Evolutionary conservation across 2,329 filamentous ascomycete genomes (phyloP), one percentile per base, ranked within the genome.

Genomic region (Waltergamsia citrina): DNA sequence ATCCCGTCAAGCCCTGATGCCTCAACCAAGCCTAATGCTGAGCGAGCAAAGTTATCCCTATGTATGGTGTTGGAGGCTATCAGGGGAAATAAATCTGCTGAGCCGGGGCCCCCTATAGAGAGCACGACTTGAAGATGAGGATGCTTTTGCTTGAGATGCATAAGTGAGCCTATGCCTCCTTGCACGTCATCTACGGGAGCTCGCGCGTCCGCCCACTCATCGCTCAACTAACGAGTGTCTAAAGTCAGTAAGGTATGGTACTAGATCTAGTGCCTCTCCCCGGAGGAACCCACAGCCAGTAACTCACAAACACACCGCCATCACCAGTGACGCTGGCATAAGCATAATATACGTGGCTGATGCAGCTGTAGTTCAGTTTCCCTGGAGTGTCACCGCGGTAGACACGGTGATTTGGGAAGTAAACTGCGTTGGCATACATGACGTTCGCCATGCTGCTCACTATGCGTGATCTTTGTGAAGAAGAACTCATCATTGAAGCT

Each of bases 341-440:
- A 10, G 84, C 82, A 52, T 90, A 90, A 57, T 87, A 88, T 18
- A 88, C 76, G 50, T 86, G 81, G 44, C 81, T 87, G 47, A 90
- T 78, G 48, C 81, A 84, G 43, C 74, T 74, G 53, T 85, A 76
- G 52, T 84, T 83, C 49, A 90, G 62, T 36, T 76, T 76, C 2
- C 75, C 82, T 0, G 85, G 85, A 12, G 81, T 81, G 46, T 85
- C 75, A 42, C 79, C 73, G 37, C 71, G 68, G 57, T 87, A 86
- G 44, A 86, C 74, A 38, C 78, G 68, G 61, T 75, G 78, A 57
- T 85, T 90, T n/a, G 83, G 82, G 54, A 85, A 92, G 60, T 90
- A 92, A 14, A 86, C 81, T 16, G 80, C 84, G 55, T 92, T 92
- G 49, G 73, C 74, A 51, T 66, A 71, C 59, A 74, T 71, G 40